Base-by-base conservation (phyloP, 805 yeast species). In the Starmerella floris region DNA sequence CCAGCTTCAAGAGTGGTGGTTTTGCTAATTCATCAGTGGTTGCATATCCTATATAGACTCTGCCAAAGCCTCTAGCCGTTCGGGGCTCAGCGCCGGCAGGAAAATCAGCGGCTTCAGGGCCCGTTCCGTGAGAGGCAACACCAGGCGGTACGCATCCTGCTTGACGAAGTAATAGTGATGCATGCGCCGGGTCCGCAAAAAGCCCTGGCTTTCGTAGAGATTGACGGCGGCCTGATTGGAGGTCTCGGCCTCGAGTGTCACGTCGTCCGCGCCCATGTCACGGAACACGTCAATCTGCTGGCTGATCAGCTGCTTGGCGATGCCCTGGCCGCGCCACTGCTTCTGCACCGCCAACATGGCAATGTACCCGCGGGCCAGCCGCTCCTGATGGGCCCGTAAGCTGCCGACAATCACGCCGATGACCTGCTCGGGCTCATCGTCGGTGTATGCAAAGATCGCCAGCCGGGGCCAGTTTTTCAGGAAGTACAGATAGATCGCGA, bases 321-420 rank as follows among this genome's bases (percentile, higher is more conserved):
- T 79, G 1, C 95, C 95, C 35, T 64, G 65, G 2, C 93, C 87
- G 42, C 98, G 66, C 57, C 69, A 77, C 15, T 62, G 57, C 30
- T 76, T 74, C 39, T 77, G 77, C 11, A 88, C 94, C 0, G 93
- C 95, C 42, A 91, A 64, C 98, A 91, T 91, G 2, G 96, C 98
- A 23, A 91, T 87, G 56, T 91, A 91, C 0, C 98, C 98, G 46
- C 98, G 69, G 51, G 68, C 57, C 46, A 95, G 67, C 10, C 74
- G 77, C 20, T 71, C 68, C 45, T 88, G 69, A 61, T 88, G 96
- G 1, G 72, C 66, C 49, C 82, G 94, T 11, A 77, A 73, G 54
- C 85, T 83, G 40, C 93, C 77, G 5, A 91, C 82, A 6, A 88
- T 77, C 30, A 80, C 83, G 3, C 96, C 98, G n/a, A 87, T 56